Conservation (phyloP, 306 rosid genomes). For the Inga laurina region DNA sequence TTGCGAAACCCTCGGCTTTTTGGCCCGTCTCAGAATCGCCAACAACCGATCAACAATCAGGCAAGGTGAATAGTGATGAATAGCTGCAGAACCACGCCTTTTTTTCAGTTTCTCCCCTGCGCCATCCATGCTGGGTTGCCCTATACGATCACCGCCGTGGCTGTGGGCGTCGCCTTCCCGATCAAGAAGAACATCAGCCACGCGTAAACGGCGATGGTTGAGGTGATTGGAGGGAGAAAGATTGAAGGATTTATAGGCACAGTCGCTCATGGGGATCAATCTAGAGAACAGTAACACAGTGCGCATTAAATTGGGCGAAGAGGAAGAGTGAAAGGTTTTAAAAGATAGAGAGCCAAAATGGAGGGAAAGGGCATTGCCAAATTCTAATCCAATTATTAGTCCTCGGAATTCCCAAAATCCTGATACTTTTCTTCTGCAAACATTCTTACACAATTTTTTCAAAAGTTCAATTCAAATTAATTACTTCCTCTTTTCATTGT, state of each 20-base stretch:
- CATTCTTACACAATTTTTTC: too few relatives aligned
- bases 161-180: slow-evolving; percentile 35
- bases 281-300: not conserved
- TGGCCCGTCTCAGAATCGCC: slow-evolving; percentile 46
- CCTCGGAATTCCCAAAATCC: not conserved
- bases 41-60: slow-evolving; percentile 53
- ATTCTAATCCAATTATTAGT: not conserved
- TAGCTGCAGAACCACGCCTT: not conserved
- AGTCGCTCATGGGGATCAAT: slow-evolving; percentile 4
- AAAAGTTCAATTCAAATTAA: too few relatives aligned
- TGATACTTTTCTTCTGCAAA: too few relatives aligned
- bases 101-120: slow-evolving; percentile 4
- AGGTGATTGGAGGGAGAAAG: slow-evolving; percentile 4
- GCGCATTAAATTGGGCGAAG: slow-evolving; percentile 34
- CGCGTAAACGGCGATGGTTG: slow-evolving; percentile 40
- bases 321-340: slow-evolving; percentile 12
- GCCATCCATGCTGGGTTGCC: slow-evolving; percentile 40
- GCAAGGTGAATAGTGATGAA: slow-evolving; percentile 52
- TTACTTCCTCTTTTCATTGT: too few relatives aligned
- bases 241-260: slow-evolving; percentile 41
- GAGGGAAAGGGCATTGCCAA: slow-evolving; percentile 35
- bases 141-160: slow-evolving; percentile 14
- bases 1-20: slow-evolving; percentile 26
- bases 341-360: slow-evolving; percentile 13
- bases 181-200: slow-evolving; percentile 60